Evolutionary conservation across 2,329 filamentous ascomycete species (phyloP).

Genomic region (Sporothrix phasma): DNA sequence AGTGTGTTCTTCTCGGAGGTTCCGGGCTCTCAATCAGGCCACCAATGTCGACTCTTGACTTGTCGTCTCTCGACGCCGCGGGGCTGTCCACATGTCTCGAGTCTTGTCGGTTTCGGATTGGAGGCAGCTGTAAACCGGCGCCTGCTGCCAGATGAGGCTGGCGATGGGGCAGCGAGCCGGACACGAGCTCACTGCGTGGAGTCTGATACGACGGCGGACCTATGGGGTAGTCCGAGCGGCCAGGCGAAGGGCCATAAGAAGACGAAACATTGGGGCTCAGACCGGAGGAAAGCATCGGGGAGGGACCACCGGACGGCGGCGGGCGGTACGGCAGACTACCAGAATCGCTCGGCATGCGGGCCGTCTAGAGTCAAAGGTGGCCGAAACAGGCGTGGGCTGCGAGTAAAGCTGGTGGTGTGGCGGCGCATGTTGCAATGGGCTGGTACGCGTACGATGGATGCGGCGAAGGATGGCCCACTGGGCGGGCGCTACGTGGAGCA

Average conservation of each 20-base stretch:
- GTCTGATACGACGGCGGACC: constrained; percentile 41
- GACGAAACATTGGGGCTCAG: constrained; percentile 34
- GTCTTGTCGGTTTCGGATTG: constrained; percentile 35
- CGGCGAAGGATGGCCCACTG: constrained; percentile 36
- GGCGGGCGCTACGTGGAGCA: constrained; percentile 32
- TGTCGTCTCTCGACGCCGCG: constrained; percentile 34
- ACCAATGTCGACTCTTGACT: constrained; percentile 49
- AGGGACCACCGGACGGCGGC: constrained; percentile 13
- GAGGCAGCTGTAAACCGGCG: constrained; percentile 36
- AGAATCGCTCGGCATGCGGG: constrained; percentile 28
- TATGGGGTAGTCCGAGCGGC: constrained; percentile 34
- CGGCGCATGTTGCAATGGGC: constrained; percentile 27
- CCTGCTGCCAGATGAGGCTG: background rate
- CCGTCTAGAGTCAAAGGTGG: constrained; percentile 38
- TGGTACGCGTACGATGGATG: constrained; percentile 35
- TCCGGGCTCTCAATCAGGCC: constrained; percentile 51
- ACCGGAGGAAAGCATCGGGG: constrained; percentile 29
- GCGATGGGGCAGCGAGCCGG: constrained; percentile 26
- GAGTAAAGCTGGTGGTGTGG: constrained; percentile 28
- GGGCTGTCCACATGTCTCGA: constrained; percentile 15
- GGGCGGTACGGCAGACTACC: constrained; percentile 21
- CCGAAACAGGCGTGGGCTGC: constrained; percentile 37
- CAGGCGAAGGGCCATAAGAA: constrained; percentile 37
- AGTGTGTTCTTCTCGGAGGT: constrained; percentile 18
- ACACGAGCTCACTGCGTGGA: constrained; percentile 41